These are phyloP conservation scores for Eucalyptus tenuipes DNA, from an alignment of 345 rosid species.

Conservation along the genomic window DNA sequence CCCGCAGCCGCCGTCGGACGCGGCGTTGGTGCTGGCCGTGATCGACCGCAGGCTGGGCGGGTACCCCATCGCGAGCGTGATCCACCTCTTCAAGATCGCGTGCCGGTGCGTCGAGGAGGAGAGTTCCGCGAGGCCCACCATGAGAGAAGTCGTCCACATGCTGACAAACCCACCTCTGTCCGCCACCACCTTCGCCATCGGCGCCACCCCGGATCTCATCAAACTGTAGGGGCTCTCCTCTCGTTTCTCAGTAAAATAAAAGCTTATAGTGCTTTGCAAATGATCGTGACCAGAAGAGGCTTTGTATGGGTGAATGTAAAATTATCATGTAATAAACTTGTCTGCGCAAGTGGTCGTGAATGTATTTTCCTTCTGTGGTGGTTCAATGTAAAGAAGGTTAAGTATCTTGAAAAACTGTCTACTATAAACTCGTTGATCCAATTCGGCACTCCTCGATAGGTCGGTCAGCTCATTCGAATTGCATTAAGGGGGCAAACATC, in stretches of 20 bases:
- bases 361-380: background rate
- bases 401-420: background rate
- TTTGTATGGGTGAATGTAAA: background rate
- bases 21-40: constrained; percentile 47
- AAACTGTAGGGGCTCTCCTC: background rate
- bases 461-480: background rate
- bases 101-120: constrained; percentile 79
- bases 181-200: background rate
- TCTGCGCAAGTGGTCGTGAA: background rate
- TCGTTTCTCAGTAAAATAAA: background rate
- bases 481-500: background rate
- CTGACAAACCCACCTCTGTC: constrained; percentile 52
- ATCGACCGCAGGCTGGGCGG: constrained; percentile 58
- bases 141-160: constrained; percentile 88
- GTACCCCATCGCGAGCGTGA: constrained; percentile 37
- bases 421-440: background rate
- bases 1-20: constrained; percentile 62
- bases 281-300: background rate
- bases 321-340: background rate
- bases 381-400: background rate
- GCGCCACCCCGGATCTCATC: background rate
- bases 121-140: constrained; percentile 57
- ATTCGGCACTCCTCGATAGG: no score
- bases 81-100: constrained; percentile 66
- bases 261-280: background rate